Evolutionary conservation across 768 basidiomycete genomes (phyloP), one percentile per base, ranked within the genome.

Genomic region (Boletus subparvulus): DNA sequence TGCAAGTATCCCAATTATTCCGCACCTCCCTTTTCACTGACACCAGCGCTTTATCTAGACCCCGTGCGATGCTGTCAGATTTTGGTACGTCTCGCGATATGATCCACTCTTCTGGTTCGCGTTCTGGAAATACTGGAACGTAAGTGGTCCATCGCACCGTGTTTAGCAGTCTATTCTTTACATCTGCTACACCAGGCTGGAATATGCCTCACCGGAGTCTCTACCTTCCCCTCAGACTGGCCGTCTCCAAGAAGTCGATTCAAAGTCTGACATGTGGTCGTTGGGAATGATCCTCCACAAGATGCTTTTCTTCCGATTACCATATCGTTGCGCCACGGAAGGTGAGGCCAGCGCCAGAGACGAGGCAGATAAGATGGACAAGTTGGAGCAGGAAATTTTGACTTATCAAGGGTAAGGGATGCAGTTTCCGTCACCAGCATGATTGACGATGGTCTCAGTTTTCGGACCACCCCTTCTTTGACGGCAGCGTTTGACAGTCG

Each of bases 41-140:
- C 43, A 26, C 19, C 13, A 19, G 13, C 13, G 1, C 7, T 17
- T 14, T 11, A 12, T 43, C 12, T 47, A 95, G 94, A 55, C 95
- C 95, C 4, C 83, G 92, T 65, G 94, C 93, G 1, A 93, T 98
- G 91, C 77, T 98, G 17, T 93, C 92, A 2, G 95, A 98, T 65
- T 98, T 98, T 71, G 95, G 95, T 17, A 96, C 94, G 1, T 94
- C 92, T 26, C 86, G 92, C 47, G 94, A 96, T 65, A 92, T 92
- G 89, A 77, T 95, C 17, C 81, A 85, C 47, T 80, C 84, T 7
- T 78, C 83, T 17, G 75, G 83, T 13, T 73, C 78, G 16, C 82
- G 95, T 24, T 90, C 91, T 3, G 95, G 95, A n/a, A 93, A 94
- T 65, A 97, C 95, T 11, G 95, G 95, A 66, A 98, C 95, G 83